phyloP scores from a whole-genome alignment of 768 basidiomycete species.

The Boletellus ananas region DNA sequence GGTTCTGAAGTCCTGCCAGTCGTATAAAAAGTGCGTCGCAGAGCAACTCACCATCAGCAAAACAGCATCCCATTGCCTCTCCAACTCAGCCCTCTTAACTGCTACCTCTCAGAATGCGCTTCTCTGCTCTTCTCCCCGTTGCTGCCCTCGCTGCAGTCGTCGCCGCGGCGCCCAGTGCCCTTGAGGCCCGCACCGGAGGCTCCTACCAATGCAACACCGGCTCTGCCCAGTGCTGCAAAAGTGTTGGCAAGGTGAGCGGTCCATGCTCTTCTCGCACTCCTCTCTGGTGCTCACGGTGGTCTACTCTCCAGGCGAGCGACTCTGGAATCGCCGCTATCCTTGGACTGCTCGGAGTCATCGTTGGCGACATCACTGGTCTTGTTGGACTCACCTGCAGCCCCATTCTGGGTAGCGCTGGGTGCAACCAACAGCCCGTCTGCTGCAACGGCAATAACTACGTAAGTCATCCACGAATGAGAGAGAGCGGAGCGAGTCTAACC shows the following conservation, averaged over 20 bases:
- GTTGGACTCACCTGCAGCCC: slow-evolving; percentile 5
- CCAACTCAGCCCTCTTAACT: neutral
- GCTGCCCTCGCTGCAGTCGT: slow-evolving; percentile 9
- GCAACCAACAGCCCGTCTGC: slow-evolving; percentile 16
- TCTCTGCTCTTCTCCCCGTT: slow-evolving; percentile 6
- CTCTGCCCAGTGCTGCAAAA: slow-evolving; percentile 8
- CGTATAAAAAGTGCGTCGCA: slow-evolving; percentile 10
- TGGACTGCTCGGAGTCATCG: neutral
- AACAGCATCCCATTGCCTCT: neutral
- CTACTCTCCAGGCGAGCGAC: neutral
- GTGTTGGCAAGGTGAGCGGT: neutral
- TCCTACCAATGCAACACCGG: slow-evolving; percentile 11
- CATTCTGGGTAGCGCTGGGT: neutral
- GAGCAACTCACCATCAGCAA: neutral
- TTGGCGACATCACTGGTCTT: neutral
- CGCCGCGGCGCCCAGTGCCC: slow-evolving; percentile 4
- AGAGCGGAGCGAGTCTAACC: neutral
- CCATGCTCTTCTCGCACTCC: too few species aligned
- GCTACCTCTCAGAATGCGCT: neutral
- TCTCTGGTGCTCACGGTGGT: too few species aligned
- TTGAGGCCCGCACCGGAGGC: neutral
- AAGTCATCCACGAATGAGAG: neutral
- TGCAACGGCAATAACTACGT: slow-evolving; percentile 13
- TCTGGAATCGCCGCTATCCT: neutral
- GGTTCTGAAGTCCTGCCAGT: too few species aligned